A percentile compares a stretch with the other conserved stretches of the same genome.
Evolutionary conservation across 2,329 filamentous ascomycete genomes (phyloP).

Genomic region (Curvularia verruculosa): DNA sequence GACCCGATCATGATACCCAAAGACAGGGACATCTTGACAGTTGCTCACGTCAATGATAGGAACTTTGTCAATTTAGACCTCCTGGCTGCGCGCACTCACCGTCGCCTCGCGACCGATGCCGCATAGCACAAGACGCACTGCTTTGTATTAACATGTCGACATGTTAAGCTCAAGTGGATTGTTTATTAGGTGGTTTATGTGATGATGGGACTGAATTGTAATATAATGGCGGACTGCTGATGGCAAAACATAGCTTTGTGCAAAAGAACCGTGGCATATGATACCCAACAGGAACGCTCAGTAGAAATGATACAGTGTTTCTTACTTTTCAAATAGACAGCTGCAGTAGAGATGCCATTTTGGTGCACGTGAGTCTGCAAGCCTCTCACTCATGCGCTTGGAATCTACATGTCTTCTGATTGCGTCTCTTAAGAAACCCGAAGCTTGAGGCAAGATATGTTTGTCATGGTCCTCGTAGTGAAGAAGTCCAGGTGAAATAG

Average conservation of each 20-base stretch:
- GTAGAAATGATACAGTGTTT: constrained; percentile 2
- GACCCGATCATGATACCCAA: constrained; percentile 1
- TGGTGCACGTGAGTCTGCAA: background rate
- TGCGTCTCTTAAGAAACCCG: background rate
- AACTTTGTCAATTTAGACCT: constrained; percentile 11
- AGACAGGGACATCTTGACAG: background rate
- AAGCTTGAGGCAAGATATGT: background rate
- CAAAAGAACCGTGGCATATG: constrained; percentile 3
- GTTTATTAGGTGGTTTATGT: background rate
- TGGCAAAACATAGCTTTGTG: background rate
- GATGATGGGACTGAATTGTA: background rate
- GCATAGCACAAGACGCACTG: constrained; percentile 13
- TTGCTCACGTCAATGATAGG: constrained; percentile 21
- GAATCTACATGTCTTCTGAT: background rate
- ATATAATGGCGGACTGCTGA: background rate
- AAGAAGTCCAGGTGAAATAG: background rate
- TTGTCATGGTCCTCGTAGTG: background rate
- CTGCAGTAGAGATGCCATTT: background rate
- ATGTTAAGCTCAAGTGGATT: constrained; percentile 13
- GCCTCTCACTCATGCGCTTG: background rate
- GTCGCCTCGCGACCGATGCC: constrained; percentile 13
- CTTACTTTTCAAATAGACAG: background rate
- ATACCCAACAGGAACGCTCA: constrained; percentile 20
- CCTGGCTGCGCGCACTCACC: constrained; percentile 13
- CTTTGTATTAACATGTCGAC: constrained; percentile 10